Percentiles rank a stretch among this genome's conserved stretches.
These are phyloP conservation scores for Iris macrosiphon DNA, from an alignment of 106 monocot species.

Conservation along the genomic window DNA sequence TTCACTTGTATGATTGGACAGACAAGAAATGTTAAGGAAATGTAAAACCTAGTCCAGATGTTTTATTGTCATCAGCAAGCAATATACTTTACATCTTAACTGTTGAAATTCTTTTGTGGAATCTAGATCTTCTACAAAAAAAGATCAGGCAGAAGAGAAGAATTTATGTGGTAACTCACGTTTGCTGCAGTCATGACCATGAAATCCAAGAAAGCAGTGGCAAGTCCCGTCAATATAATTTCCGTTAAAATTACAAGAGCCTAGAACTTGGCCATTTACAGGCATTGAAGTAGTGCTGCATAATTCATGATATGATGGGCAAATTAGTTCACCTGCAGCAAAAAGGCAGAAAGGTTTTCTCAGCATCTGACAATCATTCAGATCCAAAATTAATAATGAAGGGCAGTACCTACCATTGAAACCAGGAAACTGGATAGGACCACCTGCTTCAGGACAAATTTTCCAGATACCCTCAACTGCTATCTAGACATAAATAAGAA, in stretches of 20 bases:
- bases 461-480: conserved; percentile 96
- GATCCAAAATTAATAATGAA: not conserved
- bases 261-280: conserved; percentile 60
- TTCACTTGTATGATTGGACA: too few relatives aligned
- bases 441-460: conserved; percentile 77
- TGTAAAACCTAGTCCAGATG: too few relatives aligned
- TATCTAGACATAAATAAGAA: conserved; percentile 42
- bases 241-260: conserved; percentile 79
- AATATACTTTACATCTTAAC: not conserved
- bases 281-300: conserved; percentile 39
- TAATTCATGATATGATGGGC: conserved; percentile 92
- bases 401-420: conserved; percentile 65
- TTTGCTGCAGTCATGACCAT: conserved; percentile 87
- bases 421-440: conserved; percentile 89
- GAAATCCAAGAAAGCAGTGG: conserved; percentile 86
- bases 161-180: conserved; percentile 42
- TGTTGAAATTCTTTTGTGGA: too few relatives aligned
- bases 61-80: too few relatives aligned
- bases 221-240: conserved; percentile 86
- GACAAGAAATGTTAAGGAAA: too few relatives aligned
- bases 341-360: not conserved
- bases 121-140: too few relatives aligned
- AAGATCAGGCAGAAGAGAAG: not conserved
- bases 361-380: not conserved
- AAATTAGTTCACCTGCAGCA: conserved; percentile 84